Evolutionary conservation across 352 stramenopile species (phyloP).

Genomic region (Lagenidium giganteum): DNA sequence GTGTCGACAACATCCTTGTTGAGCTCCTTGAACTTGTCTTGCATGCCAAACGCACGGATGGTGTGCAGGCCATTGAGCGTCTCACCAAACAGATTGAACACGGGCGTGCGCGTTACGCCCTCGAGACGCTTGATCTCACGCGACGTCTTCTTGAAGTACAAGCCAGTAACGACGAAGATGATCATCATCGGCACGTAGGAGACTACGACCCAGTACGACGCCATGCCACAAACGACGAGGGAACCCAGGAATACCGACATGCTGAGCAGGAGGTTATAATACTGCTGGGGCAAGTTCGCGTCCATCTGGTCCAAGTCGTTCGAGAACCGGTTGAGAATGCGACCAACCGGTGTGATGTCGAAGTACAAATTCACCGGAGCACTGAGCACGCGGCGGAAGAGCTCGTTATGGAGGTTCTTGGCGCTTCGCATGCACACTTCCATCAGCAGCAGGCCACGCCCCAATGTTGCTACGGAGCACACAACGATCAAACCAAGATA

Average conservation of each 20-base stretch:
- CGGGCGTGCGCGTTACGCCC: conserved; percentile 75
- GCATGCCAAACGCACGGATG: conserved; percentile 80
- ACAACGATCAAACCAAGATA: conserved; percentile 33
- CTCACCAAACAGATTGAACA: conserved; percentile 92
- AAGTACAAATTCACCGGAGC: conserved; percentile 63
- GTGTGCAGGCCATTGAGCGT: conserved; percentile 90
- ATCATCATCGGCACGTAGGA: conserved; percentile 52
- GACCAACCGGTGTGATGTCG: conserved; percentile 56
- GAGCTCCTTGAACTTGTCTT: conserved; percentile 19
- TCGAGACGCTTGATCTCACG: conserved; percentile 94
- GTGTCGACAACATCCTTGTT: conserved; percentile 30
- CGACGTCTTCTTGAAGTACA: conserved; percentile 83
- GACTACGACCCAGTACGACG: conserved; percentile 32
- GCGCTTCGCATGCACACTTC: conserved; percentile 29
- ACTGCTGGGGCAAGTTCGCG: conserved; percentile 30
- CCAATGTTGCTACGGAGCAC: conserved; percentile 18
- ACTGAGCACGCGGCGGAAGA: conserved; percentile 35
- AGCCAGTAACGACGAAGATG: conserved; percentile 35
- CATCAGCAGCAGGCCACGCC: conserved; percentile 27
- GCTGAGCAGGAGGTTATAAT: conserved; percentile 33
- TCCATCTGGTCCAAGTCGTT: conserved; percentile 58
- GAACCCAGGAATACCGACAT: conserved; percentile 21
- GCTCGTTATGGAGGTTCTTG: conserved; percentile 37
- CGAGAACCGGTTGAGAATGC: conserved; percentile 65
- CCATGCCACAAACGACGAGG: conserved; percentile 30